Base-by-base conservation (phyloP, 331 rosid species). In the Quercus lobata region DNA sequence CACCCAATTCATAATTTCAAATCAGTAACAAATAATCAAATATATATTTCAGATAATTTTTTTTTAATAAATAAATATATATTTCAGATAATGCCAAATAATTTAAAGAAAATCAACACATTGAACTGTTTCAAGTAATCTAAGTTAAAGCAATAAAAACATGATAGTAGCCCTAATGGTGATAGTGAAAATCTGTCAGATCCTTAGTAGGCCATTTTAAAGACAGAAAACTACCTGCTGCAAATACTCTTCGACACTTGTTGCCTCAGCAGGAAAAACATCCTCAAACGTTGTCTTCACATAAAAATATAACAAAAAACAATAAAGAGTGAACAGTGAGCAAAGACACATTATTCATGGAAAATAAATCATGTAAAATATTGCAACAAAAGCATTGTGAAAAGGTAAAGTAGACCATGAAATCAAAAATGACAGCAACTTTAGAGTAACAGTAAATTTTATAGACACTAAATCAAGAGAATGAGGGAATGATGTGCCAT, bases 231-330 rank as follows among this genome's bases (percentile, higher is more conserved):
- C 58, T 87, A 96, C 99, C 98, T 96, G 98, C 89, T 96, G 98
- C 85, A 93, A 89, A 85, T 96, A 96, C 80, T 96, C 99, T 85
- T 96, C 98, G 21, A 96, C 91, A 32, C 91, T 96, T 57, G 98
- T 90, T 66, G 99, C 98, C 84, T 96, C 99, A 5, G 94, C 97
- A 63, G 97, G 99, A 84, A 96, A 96, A 78, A 91, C 98, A 83
- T 96, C 99, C 87, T 96, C 99, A 86, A 91, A 93, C 76, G 99
- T 93, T 81, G 99, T 93, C 99, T 93, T 82, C 73, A 71, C 83
- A 74, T 34, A 68, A 32, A 71, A 68, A 73, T 71, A 71, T 0
- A 62, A 66, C 52, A 15, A 19, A 76, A 25, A 18, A 35, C 9
- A 76, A 18, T 66, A 65, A 53, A 37, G 41, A 79, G n/a, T 55